These are phyloP conservation scores for Rhodocollybia butyracea DNA, from an alignment of 768 basidiomycete genomes.

Conservation along the genomic window DNA sequence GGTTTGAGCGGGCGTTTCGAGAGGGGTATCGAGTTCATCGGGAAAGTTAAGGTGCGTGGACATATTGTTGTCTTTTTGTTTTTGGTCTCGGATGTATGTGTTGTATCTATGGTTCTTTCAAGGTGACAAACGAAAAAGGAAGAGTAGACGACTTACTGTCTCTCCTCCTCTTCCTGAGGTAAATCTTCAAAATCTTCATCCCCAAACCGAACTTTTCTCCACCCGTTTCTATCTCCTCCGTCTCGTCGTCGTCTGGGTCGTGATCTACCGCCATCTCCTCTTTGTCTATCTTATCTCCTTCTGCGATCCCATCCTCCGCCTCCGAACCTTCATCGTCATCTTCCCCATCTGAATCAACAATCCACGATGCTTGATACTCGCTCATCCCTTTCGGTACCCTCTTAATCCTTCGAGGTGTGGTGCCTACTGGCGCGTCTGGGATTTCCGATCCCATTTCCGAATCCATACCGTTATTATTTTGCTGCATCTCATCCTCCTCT, in stretches of 20 bases:
- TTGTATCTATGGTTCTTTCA: neutral
- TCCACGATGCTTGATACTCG: slow-evolving; percentile 97
- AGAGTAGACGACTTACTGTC: slow-evolving; percentile 50
- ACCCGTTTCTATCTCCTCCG: slow-evolving; percentile 32
- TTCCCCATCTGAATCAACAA: slow-evolving; percentile 68
- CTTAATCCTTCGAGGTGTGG: slow-evolving; percentile 78
- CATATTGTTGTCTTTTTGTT: too few relatives aligned
- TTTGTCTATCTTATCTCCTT: neutral
- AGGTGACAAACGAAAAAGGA: neutral
- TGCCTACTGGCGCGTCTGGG: slow-evolving; percentile 66
- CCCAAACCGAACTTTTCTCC: slow-evolving; percentile 49
- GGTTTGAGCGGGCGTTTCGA: slow-evolving; percentile 70
- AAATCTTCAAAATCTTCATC: slow-evolving; percentile 62
- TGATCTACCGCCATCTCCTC: neutral
- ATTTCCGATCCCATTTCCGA: slow-evolving; percentile 23
- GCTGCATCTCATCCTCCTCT: slow-evolving; percentile 91
- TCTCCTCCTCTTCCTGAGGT: slow-evolving; percentile 75
- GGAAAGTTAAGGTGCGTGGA: slow-evolving; percentile 59
- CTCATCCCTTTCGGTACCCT: slow-evolving; percentile 93
- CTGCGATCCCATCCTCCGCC: slow-evolving; percentile 50
- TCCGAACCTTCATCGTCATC: slow-evolving; percentile 42
- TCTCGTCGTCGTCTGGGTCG: neutral
- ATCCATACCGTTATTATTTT: slow-evolving; percentile 20
- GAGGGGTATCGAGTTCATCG: slow-evolving; percentile 94
- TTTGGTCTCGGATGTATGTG: too few relatives aligned